phyloP scores from a whole-genome alignment of 371 early-diverging fungal species.

The Synchytrium microbalum region DNA sequence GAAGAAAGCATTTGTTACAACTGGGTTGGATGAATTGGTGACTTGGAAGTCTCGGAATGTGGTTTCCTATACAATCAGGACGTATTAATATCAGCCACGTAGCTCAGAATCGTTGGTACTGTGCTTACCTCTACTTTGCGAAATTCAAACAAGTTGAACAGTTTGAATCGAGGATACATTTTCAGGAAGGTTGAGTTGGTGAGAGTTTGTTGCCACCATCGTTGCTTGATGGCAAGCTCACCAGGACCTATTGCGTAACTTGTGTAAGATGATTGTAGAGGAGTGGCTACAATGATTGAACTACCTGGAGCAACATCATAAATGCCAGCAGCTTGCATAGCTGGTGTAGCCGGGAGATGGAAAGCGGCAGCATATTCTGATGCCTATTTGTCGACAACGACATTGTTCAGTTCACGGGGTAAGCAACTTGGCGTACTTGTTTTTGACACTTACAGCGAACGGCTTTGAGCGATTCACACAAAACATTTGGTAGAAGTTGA shows the following conservation, averaged over 20 bases:
- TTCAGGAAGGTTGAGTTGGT: constrained; percentile 2
- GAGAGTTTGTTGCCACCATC: background rate
- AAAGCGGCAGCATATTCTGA: constrained; percentile 3
- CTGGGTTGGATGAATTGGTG: background rate
- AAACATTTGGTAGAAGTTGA: constrained; percentile 22
- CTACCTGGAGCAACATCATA: too few species aligned
- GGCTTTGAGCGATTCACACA: constrained; percentile 18
- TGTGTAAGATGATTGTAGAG: background rate
- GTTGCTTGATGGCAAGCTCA: constrained; percentile 2
- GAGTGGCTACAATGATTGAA: too few species aligned
- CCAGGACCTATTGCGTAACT: background rate
- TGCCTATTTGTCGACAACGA: too few species aligned
- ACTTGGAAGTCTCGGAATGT: background rate
- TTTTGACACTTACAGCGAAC: constrained; percentile 15
- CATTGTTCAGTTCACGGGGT: background rate
- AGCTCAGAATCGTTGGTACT: background rate
- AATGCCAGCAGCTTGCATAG: too few species aligned
- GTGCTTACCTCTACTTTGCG: background rate
- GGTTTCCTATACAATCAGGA: too few species aligned
- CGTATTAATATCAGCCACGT: too few species aligned
- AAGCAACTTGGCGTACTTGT: background rate
- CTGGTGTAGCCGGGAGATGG: background rate
- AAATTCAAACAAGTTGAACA: constrained; percentile 2
- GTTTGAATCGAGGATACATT: constrained; percentile 3
- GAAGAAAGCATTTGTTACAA: background rate